Percentiles rank a stretch among this genome's conserved stretches.
Conservation (phyloP, 2,329 filamentous ascomycete genomes). For the Pseudogymnoascus sp. region DNA sequence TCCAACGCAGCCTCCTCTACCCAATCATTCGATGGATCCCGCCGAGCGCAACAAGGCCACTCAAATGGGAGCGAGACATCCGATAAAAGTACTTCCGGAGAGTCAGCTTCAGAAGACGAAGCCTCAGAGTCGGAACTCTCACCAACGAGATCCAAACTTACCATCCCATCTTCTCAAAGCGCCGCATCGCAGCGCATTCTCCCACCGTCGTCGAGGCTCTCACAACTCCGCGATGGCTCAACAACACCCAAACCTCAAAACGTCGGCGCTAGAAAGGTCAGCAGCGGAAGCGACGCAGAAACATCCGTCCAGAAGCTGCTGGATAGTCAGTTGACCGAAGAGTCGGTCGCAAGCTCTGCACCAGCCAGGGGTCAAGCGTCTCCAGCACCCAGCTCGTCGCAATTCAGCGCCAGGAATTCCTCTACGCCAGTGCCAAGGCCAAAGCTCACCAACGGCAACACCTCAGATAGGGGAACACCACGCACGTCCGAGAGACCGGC, state of each 20-base stretch:
- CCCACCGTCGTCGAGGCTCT: not conserved
- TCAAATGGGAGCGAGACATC: constrained; percentile 6
- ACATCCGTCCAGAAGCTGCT: not conserved
- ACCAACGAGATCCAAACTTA: not conserved
- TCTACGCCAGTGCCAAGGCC: not conserved
- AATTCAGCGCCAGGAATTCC: not conserved
- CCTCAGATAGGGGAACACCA: not conserved
- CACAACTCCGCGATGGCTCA: not conserved
- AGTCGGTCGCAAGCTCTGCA: not conserved
- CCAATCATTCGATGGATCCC: not conserved
- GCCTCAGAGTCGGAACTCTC: not conserved
- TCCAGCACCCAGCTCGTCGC: constrained; percentile 1
- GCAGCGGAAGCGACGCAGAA: not conserved
- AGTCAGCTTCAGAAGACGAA: constrained; percentile 1
- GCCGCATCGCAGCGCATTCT: not conserved
- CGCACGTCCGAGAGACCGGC: not conserved
- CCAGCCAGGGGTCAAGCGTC: not conserved
- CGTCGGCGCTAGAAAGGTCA: not conserved
- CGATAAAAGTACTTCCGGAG: not conserved
- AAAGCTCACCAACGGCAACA: constrained; percentile 1
- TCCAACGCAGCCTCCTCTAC: not conserved
- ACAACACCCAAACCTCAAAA: not conserved
- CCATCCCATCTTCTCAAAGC: not conserved
- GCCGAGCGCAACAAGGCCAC: not conserved
- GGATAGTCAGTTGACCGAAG: constrained; percentile 2